Evolutionary conservation across 345 rosid genomes (phyloP).

Genomic region (Leavenworthia alabamica): DNA sequence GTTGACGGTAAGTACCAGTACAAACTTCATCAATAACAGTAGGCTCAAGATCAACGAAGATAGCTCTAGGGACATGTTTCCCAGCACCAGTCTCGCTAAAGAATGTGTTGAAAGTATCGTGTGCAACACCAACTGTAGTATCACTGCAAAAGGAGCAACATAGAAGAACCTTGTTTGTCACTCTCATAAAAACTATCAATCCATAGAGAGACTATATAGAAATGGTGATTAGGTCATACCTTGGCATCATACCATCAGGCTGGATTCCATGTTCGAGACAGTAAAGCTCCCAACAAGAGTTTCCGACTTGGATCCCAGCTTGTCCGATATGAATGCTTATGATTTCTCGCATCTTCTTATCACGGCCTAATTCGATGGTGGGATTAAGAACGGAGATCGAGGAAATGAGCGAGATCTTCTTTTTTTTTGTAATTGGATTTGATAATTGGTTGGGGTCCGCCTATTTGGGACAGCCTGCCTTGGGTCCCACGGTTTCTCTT

Average conservation of each 20-base stretch:
- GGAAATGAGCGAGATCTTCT: not conserved
- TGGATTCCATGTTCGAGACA: too few relatives aligned
- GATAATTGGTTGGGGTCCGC: constrained; percentile 2
- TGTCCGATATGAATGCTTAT: too few relatives aligned
- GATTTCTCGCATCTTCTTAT: too few relatives aligned
- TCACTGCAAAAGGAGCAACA: constrained; percentile 17
- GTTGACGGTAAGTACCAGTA: constrained; percentile 35
- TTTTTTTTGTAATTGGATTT: not conserved
- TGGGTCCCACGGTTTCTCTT: constrained; percentile 9
- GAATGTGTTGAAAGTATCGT: constrained; percentile 27
- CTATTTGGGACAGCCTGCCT: constrained; percentile 5
- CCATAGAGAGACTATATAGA: not conserved
- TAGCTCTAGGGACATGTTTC: constrained; percentile 24
- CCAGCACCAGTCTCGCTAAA: constrained; percentile 29
- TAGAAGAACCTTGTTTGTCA: too few relatives aligned
- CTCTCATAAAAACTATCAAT: not conserved
- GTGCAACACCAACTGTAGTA: constrained; percentile 21
- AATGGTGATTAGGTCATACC: not conserved
- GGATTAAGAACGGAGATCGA: not conserved
- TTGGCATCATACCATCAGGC: too few relatives aligned
- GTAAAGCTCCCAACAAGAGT: too few relatives aligned
- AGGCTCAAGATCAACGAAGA: constrained; percentile 28
- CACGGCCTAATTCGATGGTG: not conserved
- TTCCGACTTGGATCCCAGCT: too few relatives aligned
- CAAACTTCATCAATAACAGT: constrained; percentile 25